Base-by-base conservation (phyloP, 1,284 basidiomycete genomes). In the Ustilago tritici region DNA sequence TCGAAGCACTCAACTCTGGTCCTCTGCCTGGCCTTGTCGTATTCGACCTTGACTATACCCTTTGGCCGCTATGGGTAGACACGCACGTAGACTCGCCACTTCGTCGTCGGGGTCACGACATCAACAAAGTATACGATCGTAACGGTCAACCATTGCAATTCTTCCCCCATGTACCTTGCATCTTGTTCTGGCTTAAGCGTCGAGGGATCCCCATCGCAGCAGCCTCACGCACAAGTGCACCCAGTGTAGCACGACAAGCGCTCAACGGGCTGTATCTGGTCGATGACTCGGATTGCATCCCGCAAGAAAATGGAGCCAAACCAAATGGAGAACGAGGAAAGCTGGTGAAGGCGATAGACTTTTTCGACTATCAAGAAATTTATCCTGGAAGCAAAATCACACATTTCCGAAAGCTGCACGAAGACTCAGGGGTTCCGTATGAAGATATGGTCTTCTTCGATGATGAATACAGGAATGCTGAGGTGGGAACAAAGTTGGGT, bases 371-470 rank as follows among this genome's bases (percentile, higher is more conserved):
- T 55, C 56, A 66, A 32, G 80, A 86, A 54, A 85, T 86, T 56
- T 86, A 86, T 54, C 84, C 84, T 1, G 84, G 84, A 2, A 66
- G 67, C 49, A 86, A 86, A 53, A 65, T 85, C 11, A 64, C 76
- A 10, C 84, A 86, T 57, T 86, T 86, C 40, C 52, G 64, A 14
- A 56, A 73, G 0, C 46, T 86, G 11, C 74, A 82, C 1, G 55
- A 58, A 11, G 78, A 76, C 35, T 76, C 83, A 2, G 81, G 79
- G 2, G 54, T 85, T 14, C 68, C 61, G 4, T 86, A 76, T 41
- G 63, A 78, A 19, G 84, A 86, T 34, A 85, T 85, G 84, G 9
- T 85, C 34, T 85, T 85, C 53, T 85, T 83, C 59, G 84, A 85
- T 63, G 84, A 85, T 61, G 84, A 85, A 41, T 55, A 72, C 19